Base-by-base conservation (phyloP, 495 filamentous ascomycete genomes). In the Saxispiralis lemnorum region DNA sequence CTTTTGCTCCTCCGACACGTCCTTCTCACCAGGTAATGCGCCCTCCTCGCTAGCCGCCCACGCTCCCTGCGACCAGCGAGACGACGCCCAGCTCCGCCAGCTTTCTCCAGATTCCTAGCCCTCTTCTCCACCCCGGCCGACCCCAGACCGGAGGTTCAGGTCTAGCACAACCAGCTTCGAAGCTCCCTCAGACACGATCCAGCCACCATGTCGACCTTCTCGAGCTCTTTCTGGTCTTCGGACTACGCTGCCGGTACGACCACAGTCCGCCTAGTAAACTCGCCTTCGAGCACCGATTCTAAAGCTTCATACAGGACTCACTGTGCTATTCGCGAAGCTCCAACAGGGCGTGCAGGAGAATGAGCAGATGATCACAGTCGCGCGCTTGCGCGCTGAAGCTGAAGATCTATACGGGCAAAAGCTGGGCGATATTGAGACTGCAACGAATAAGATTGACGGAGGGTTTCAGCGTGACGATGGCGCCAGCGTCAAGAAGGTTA, bases 301-400 rank as follows among this genome's bases (percentile, higher is more conserved):
- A 18, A 41, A 35, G 41, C 19, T 43, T 33, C 18, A 45, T 13
- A 30, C 40, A 83, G 80, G 89, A 31, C 74, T 99, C 45, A 89
- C 87, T 33, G 87, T 99, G 35, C 74, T 99, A 46, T 99, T 96
- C 56, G 80, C 75, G 55, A 99, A 99, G 65, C 77, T 99, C 36
- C 87, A 95, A 62, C 89, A 99, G 58, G 92, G 89, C 41, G 78
- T 85, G 34, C 72, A 85, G 56, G 92, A 96, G 63, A 93, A 99
- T 56, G 82, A 84, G 61, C 89, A 99, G 62, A 69, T 99, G 37
- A 62, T 96, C 38, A 84, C 78, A 15, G 73, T 99, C 53, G 86
- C 89, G 19, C 81, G 81, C 30, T 75, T 96, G 81, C 83, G 89
- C 63, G 89, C 89, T 49, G 89, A 96, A 55, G 85, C 89, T 31